Conservation (phyloP, 208 protist genomes). For the Vickermania spadyakhi region DNA sequence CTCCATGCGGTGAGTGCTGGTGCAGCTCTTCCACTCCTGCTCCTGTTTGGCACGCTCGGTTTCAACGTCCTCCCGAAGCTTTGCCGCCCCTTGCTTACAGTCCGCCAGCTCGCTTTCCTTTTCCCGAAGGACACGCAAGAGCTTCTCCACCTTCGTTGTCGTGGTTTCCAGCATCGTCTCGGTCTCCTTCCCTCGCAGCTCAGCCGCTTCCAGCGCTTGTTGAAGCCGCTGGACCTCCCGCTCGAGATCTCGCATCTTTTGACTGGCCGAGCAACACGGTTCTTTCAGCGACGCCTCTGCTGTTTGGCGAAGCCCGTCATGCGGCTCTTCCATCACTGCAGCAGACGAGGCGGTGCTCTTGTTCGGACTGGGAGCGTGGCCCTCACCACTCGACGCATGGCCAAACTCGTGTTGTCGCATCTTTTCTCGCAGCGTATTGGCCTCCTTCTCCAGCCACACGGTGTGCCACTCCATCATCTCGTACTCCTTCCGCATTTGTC, state of each 20-base stretch:
- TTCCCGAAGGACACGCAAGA: neutral
- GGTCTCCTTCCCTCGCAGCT: neutral
- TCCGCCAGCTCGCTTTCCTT: neutral
- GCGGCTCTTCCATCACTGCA: neutral
- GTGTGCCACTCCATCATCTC: constrained; percentile 1
- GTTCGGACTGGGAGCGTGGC: neutral
- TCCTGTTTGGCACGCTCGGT: neutral
- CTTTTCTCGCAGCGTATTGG: neutral
- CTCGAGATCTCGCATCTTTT: neutral
- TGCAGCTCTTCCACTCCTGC: too few species aligned
- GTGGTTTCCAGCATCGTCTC: neutral
- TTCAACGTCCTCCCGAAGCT: neutral
- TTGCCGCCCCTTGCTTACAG: neutral
- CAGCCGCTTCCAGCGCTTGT: neutral
- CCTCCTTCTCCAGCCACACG: neutral
- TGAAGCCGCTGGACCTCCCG: neutral
- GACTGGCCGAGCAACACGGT: too few species aligned
- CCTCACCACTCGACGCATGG: neutral
- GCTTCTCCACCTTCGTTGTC: neutral
- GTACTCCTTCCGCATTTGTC: constrained; percentile 1
- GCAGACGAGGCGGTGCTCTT: neutral
- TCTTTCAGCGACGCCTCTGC: too few species aligned
- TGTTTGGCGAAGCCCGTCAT: neutral
- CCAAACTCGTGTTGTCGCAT: neutral
- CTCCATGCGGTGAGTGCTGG: neutral